These are phyloP conservation scores for Botrytis medusae DNA, from an alignment of 2,329 filamentous ascomycete species.

Conservation along the genomic window DNA sequence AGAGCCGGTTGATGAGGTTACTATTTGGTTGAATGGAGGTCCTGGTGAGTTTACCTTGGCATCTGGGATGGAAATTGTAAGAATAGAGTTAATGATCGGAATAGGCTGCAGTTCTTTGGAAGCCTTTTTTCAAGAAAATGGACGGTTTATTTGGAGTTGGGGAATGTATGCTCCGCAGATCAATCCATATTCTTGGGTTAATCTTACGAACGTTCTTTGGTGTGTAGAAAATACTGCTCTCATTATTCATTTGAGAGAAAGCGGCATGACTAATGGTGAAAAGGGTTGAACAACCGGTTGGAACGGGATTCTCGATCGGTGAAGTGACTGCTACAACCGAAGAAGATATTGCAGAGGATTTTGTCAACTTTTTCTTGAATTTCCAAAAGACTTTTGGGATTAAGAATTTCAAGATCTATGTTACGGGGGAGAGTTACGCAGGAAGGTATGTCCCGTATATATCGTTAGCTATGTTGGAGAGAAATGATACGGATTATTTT, in stretches of 20 bases:
- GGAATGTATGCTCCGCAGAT: conserved; percentile 30
- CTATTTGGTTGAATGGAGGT: conserved; percentile 47
- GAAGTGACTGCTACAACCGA: conserved; percentile 43
- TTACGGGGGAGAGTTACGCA: conserved; percentile 54
- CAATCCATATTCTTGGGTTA: conserved; percentile 41
- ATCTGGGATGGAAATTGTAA: background rate
- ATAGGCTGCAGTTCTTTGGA: conserved; percentile 45
- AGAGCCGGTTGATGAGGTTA: conserved; percentile 47
- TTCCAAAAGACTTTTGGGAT: conserved; percentile 56
- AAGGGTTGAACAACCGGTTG: conserved; percentile 51
- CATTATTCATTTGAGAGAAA: background rate
- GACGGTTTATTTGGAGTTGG: conserved; percentile 39
- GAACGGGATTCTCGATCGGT: conserved; percentile 34
- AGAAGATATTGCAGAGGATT: conserved; percentile 47
- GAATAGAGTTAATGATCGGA: background rate
- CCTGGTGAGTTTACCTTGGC: background rate
- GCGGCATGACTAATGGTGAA: conserved; percentile 43
- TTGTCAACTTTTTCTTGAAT: conserved; percentile 53
- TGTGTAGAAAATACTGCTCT: conserved; percentile 37
- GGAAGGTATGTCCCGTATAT: background rate
- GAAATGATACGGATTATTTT: background rate
- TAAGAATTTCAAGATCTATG: conserved; percentile 52
- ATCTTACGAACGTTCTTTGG: conserved; percentile 44
- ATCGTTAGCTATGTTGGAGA: background rate
- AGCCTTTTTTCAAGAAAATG: conserved; percentile 42